Evolutionary conservation across 345 rosid species (phyloP).

Genomic region (Microcos paniculata): DNA sequence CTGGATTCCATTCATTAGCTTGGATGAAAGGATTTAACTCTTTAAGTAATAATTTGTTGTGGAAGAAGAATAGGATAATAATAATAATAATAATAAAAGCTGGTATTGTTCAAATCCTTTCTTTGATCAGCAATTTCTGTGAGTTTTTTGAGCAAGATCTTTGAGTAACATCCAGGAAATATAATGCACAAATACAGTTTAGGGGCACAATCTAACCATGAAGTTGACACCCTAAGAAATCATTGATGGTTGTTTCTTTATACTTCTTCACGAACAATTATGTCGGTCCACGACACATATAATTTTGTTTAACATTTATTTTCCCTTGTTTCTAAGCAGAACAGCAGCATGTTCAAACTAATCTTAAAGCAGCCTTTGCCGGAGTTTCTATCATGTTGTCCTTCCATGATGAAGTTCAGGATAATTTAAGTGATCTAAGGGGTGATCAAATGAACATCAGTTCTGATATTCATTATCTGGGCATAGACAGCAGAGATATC

Average conservation of each 20-base stretch:
- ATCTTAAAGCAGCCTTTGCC: constrained; percentile 54
- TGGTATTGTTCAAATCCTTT: background rate
- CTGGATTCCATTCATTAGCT: background rate
- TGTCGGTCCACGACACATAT: background rate
- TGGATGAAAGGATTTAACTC: background rate
- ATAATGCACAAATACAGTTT: no score
- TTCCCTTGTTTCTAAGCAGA: constrained; percentile 44
- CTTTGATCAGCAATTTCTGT: background rate
- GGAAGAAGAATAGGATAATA: background rate
- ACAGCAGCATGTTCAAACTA: constrained; percentile 79
- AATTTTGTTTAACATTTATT: constrained; percentile 6
- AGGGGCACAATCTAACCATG: background rate
- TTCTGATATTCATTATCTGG: constrained; percentile 56
- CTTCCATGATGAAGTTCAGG: constrained; percentile 60
- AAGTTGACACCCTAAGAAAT: background rate
- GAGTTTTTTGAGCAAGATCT: background rate
- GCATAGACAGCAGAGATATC: constrained; percentile 61
- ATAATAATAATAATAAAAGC: background rate
- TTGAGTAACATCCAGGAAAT: background rate
- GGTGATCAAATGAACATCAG: constrained; percentile 31
- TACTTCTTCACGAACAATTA: background rate
- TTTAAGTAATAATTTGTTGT: constrained; percentile 2
- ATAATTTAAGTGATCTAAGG: constrained; percentile 18
- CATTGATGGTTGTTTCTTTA: background rate
- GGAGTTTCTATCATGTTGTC: constrained; percentile 65